Percentiles rank a stretch among this genome's conserved stretches.
Conservation (phyloP, 192 early-diverging fungal species). For the Backusella parvicylindrica region DNA sequence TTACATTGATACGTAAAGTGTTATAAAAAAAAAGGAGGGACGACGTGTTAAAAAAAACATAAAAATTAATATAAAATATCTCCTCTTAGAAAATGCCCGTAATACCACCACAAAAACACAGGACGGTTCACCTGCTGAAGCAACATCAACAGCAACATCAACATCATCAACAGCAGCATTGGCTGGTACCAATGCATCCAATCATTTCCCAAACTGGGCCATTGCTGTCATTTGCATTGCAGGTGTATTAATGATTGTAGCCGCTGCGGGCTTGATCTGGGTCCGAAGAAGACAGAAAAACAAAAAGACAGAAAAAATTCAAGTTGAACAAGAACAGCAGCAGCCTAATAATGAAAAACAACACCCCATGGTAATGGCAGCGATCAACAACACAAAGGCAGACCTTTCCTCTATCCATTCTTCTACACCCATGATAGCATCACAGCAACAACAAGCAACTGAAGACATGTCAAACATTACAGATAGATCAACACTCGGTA, state of each 20-base stretch:
- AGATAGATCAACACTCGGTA: neutral
- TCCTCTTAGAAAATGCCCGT: slow-evolving; percentile 19
- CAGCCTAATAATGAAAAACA: neutral
- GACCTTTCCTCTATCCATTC: slow-evolving; percentile 16
- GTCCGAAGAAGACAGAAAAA: neutral
- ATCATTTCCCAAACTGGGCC: slow-evolving; percentile 21
- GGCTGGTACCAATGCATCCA: neutral
- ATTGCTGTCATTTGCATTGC: slow-evolving; percentile 35
- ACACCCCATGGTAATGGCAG: neutral
- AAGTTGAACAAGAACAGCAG: neutral
- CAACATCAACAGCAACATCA: neutral
- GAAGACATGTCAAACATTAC: slow-evolving; percentile 3
- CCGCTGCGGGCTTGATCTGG: slow-evolving; percentile 15
- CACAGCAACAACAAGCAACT: neutral
- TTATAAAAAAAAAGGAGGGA: neutral
- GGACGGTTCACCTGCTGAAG: neutral
- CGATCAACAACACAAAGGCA: neutral
- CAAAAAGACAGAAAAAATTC: neutral
- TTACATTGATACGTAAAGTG: slow-evolving; percentile 26
- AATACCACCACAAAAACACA: slow-evolving; percentile 19
- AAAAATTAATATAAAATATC: slow-evolving; percentile 4
- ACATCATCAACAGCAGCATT: neutral
- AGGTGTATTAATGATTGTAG: slow-evolving; percentile 10
- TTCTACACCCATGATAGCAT: slow-evolving; percentile 9
- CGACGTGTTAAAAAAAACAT: neutral